Evolutionary conservation across 495 filamentous ascomycete genomes (phyloP), one percentile per base, ranked within the genome.

Genomic region (Penicillium angulare): DNA sequence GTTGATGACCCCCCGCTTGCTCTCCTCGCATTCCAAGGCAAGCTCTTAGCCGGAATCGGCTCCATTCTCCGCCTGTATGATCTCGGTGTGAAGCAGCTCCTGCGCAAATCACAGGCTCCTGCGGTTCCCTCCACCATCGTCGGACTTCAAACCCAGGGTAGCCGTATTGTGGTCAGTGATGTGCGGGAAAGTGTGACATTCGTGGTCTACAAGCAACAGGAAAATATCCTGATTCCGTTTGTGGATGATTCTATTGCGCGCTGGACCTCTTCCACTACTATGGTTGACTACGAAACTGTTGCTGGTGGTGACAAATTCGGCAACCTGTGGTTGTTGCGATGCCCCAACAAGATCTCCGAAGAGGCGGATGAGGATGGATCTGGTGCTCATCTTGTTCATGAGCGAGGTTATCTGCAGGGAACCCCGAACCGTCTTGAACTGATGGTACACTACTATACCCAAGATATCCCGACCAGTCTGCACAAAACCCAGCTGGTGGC

Each of bases 291-390:
- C 69, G 93, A 97, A 64, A 96, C 92, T 1, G 84, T 87, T 15
- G 93, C 90, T 9, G 93, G 92, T 27, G 95, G 95, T 34, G 95
- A 99, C 72, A 96, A 95, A 64, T 99, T 99, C 53, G 95, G 95
- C 38, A 97, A 97, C 58, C 61, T 99, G 2, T 97, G 90, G 90
- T 78, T 97, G 31, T 65, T 97, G 48, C 87, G 95, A 9, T 92
- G 88, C 58, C 90, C 95, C 0, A 80, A 84, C 52, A 92, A 95
- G 65, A 83, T 85, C 2, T 92, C 87, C 0, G 89, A 92, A 44
- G 87, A 95, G 60, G 81, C 87, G 1, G 93, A 99, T 60, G 95
- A 98, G 69, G 90, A 95, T 50, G 89, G 88, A 35, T 89, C 89
- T 5, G 92, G 92, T 17, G 86, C 89, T 8, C 91, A 95, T 64